Evolutionary conservation across 1,284 basidiomycete genomes (phyloP).

Genomic region (Xanthoconium separans): DNA sequence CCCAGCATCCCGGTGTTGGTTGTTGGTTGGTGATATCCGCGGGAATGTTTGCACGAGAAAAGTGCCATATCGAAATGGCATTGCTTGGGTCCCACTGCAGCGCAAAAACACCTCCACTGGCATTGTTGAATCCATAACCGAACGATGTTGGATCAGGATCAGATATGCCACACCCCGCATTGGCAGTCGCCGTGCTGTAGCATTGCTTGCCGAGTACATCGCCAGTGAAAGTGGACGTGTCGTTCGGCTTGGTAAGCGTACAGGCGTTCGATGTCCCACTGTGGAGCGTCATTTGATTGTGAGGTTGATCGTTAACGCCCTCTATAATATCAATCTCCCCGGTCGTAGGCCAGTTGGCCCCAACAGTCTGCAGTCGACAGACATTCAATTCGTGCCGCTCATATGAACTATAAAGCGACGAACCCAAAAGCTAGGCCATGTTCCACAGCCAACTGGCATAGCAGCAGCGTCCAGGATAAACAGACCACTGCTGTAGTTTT

Average conservation of each 20-base stretch:
- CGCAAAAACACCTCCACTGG: slow-evolving; percentile 73
- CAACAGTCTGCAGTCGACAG: slow-evolving; percentile 37
- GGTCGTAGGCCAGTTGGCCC: slow-evolving; percentile 68
- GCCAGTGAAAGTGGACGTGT: slow-evolving; percentile 28
- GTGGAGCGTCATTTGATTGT: slow-evolving; percentile 75
- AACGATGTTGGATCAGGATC: slow-evolving; percentile 47
- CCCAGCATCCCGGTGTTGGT: slow-evolving; percentile 70
- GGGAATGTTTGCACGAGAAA: slow-evolving; percentile 66
- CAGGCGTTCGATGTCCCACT: slow-evolving; percentile 37
- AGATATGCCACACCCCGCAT: slow-evolving; percentile 53
- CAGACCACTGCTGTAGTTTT: slow-evolving; percentile 65
- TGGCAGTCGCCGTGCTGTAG: slow-evolving; percentile 38
- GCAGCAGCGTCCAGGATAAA: slow-evolving; percentile 76
- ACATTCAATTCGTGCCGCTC: neutral
- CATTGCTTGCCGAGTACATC: slow-evolving; percentile 40
- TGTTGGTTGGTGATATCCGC: slow-evolving; percentile 55
- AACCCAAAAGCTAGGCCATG: slow-evolving; percentile 73
- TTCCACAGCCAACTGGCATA: slow-evolving; percentile 78
- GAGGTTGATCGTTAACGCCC: slow-evolving; percentile 56
- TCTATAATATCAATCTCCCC: slow-evolving; percentile 76
- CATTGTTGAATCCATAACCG: slow-evolving; percentile 67
- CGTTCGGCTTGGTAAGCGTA: slow-evolving; percentile 12
- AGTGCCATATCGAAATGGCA: slow-evolving; percentile 81
- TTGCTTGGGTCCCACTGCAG: slow-evolving; percentile 59
- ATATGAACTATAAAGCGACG: slow-evolving; percentile 25